A percentile compares a stretch with the other conserved stretches of the same genome.
Evolutionary conservation across 305 asterid genomes (phyloP).

Genomic region (Ilex paraguariensis): DNA sequence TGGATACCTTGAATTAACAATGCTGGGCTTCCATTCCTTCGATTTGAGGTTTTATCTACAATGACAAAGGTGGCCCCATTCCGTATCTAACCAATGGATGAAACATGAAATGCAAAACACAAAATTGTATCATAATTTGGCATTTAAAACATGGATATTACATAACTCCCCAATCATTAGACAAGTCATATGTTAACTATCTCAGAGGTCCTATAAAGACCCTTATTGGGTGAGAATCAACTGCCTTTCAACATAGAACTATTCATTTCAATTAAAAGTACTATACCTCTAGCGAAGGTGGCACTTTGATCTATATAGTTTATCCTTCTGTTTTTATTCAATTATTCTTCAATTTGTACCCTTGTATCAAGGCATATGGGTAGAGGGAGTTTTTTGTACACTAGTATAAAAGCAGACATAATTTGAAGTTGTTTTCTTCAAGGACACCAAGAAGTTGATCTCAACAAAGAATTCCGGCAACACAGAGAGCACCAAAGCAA

Average conservation of each 20-base stretch:
- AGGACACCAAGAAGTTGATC: not conserved
- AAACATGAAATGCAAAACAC: not conserved
- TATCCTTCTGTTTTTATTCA: too few species aligned
- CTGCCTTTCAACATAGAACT: too few species aligned
- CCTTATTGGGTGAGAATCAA: too few species aligned
- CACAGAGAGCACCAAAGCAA: not conserved
- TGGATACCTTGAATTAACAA: constrained; percentile 75
- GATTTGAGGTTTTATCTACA: constrained; percentile 60
- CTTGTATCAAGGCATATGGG: not conserved
- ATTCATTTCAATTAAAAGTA: too few species aligned
- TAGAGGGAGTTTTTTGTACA: not conserved
- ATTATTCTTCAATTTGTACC: too few species aligned
- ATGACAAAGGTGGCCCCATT: constrained; percentile 70
- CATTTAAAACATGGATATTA: too few species aligned
- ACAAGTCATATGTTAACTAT: too few species aligned
- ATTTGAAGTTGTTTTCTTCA: not conserved
- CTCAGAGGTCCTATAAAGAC: too few species aligned
- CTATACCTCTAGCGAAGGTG: too few species aligned
- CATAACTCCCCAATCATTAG: too few species aligned
- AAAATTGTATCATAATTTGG: not conserved
- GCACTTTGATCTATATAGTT: too few species aligned
- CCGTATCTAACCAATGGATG: constrained; percentile 48
- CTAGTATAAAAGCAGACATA: not conserved
- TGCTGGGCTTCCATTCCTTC: constrained; percentile 73
- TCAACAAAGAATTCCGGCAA: not conserved